Evolutionary conservation across 2,329 filamentous ascomycete genomes (phyloP), one percentile per base, ranked within the genome.

Genomic region (Phialophora expanda): DNA sequence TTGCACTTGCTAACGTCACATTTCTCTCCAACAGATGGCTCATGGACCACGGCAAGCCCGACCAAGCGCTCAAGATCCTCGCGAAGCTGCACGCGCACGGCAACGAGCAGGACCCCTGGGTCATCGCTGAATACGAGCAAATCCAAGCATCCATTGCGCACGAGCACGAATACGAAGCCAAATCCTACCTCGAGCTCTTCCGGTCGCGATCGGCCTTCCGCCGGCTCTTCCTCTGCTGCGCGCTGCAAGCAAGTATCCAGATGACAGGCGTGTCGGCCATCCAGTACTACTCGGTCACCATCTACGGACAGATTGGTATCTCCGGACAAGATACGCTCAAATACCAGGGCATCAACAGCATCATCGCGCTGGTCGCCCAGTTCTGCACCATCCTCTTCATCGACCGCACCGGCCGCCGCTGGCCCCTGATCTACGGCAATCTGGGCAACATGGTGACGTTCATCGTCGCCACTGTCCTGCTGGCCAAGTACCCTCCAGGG

Each of bases 211-310:
- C 88, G 1, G 87, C 84, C 41, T 90, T 92, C 81, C 88, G 90
- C 32, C 86, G 90, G 17, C 81, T 93, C 5, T 87, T 92, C 75
- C 81, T 93, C 9, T 88, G 88, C 38, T 86, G 85, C 71, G 83
- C 89, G 0, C 79, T 92, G 1, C 90, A 93, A 75, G 90, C 87
- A 0, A 87, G 86, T 0, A 82, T 89, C 2, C 90, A 93, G 75
- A 91, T 93, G 88, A 93, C 90, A 0, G 90, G 90, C 69, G 88
- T 90, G 0, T 86, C 83, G 1, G 88, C 88, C 0, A 92, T 92
- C 69, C 90, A 93, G 74, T 93, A 92, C 77, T 92, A 89, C 77
- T 88, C 87, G 0, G 85, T 89, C 20, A 74, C 71, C 1, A 91
- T 91, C 70, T 92, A 90, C 76, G 78, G 77, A 1, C 85, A 90